Base-by-base conservation (phyloP, 140 eudicot genomes). In the Senecio squalidus region DNA sequence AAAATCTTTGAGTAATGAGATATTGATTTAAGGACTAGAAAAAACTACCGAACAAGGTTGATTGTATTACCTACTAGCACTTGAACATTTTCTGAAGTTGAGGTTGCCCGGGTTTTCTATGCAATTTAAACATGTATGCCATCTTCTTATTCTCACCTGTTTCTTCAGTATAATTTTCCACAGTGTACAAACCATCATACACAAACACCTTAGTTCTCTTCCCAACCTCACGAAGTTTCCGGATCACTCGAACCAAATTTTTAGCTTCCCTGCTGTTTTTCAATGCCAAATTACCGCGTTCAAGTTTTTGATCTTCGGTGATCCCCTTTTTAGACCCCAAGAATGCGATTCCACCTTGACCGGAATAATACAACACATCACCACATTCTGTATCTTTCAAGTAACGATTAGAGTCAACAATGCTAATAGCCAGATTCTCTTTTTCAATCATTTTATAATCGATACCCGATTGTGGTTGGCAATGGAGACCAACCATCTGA, bases 311-410 rank as follows among this genome's bases (percentile, higher is more conserved):
- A 52, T 52, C 58, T 52, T 25, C 58, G 0, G 58, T 36, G 5
- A 27, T 6, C 9, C 1, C 58, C 9, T 26, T 27, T 16, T 22
- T 48, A 26, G 1, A 14, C 33, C 58, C 58, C 36, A 52, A 26
- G 23, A 52, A 52, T 20, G 15, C 26, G 26, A 52, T 8, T 38
- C 58, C 58, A 52, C 58, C 58, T 52, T 52, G 58, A 14, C 58
- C 58, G 26, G 20, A 52, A 52, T 52, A 52, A 25, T 4, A 2
- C 58, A 52, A 10, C 1, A 27, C 36, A 52, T 52, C 58, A 52
- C 39, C 0, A 5, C 36, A 26, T 25, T 27, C 33, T n/a, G 21
- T 52, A 1, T 52, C 58, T 3, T 52, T 52, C 4, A 18, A 28
- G 38, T 52, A 52, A 26, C 38, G 22, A 52, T 27, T 13, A 1